phyloP scores from a whole-genome alignment of 371 early-diverging fungal genomes.

The Fennellomyces sp. region DNA sequence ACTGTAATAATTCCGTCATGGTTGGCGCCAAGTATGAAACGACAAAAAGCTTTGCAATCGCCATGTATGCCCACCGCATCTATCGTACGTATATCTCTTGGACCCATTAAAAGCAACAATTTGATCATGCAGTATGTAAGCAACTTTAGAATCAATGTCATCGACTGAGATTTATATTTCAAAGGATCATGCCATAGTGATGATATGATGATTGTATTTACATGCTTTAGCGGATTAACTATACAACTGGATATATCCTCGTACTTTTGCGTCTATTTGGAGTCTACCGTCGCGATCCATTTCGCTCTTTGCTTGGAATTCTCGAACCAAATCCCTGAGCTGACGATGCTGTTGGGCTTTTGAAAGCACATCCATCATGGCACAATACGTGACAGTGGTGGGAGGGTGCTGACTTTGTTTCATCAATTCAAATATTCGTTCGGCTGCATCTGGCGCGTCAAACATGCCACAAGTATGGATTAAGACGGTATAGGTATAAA shows the following conservation, averaged over 20 bases:
- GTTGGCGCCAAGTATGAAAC: no score
- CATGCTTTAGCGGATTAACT: neutral
- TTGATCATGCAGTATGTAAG: no score
- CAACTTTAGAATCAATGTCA: no score
- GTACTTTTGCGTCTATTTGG: constrained; percentile 33
- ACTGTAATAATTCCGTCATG: no score
- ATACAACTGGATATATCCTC: constrained; percentile 10
- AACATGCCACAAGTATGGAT: constrained; percentile 36
- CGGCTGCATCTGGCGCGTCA: constrained; percentile 37
- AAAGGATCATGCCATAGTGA: no score
- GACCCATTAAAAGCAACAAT: no score
- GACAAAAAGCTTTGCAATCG: no score
- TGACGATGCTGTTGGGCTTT: constrained; percentile 27
- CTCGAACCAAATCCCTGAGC: constrained; percentile 30
- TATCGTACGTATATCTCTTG: no score
- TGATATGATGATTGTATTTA: neutral
- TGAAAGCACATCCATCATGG: constrained; percentile 47
- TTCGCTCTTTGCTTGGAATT: constrained; percentile 29
- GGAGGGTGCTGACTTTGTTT: constrained; percentile 29
- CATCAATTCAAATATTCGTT: constrained; percentile 50
- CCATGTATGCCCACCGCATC: no score
- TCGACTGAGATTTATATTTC: no score
- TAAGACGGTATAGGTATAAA: constrained; percentile 46
- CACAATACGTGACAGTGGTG: constrained; percentile 45
- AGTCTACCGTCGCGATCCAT: constrained; percentile 27